Percentiles rank a stretch among this genome's conserved stretches.
phyloP scores from a whole-genome alignment of 2,329 filamentous ascomycete genomes.

The Seiridium cupressi region DNA sequence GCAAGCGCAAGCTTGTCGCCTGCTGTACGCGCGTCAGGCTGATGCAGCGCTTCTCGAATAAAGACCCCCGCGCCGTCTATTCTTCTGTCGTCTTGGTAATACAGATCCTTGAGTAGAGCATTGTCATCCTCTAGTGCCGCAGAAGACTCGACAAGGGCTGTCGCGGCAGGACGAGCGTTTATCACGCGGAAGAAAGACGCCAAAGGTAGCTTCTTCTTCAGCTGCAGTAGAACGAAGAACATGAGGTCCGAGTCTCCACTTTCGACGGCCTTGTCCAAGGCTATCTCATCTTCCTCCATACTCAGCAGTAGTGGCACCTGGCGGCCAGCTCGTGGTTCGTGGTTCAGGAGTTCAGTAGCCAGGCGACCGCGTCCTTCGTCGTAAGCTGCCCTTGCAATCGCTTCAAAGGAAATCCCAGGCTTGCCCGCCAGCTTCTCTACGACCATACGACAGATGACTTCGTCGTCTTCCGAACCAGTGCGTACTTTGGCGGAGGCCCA shows the following conservation, averaged over 20 bases:
- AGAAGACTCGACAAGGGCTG: conserved; percentile 83
- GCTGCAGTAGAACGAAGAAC: conserved; percentile 81
- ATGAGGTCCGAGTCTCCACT: conserved; percentile 92
- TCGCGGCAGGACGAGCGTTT: conserved; percentile 80
- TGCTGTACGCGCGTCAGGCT: conserved; percentile 66
- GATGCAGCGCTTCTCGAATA: conserved; percentile 76
- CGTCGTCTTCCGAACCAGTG: conserved; percentile 79
- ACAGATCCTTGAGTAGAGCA: conserved; percentile 85
- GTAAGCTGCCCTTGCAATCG: conserved; percentile 88
- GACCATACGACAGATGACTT: conserved; percentile 80
- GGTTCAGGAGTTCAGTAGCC: conserved; percentile 86
- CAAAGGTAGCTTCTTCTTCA: conserved; percentile 87
- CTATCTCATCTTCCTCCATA: conserved; percentile 95
- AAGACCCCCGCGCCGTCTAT: conserved; percentile 87
- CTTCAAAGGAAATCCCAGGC: conserved; percentile 90
- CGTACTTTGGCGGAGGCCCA: conserved; percentile 97
- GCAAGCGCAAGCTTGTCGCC: conserved; percentile 88
- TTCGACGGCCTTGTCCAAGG: conserved; percentile 93
- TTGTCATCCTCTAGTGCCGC: conserved; percentile 71
- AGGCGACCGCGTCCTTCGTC: conserved; percentile 89
- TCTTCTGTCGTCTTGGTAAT: conserved; percentile 93
- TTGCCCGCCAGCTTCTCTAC: conserved; percentile 86
- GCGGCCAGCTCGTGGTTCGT: conserved; percentile 91
- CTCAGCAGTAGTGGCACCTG: conserved; percentile 90
- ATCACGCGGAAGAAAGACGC: conserved; percentile 91